Conservation (phyloP, 2,329 filamentous ascomycete species). For the Alternaria brassicae region DNA sequence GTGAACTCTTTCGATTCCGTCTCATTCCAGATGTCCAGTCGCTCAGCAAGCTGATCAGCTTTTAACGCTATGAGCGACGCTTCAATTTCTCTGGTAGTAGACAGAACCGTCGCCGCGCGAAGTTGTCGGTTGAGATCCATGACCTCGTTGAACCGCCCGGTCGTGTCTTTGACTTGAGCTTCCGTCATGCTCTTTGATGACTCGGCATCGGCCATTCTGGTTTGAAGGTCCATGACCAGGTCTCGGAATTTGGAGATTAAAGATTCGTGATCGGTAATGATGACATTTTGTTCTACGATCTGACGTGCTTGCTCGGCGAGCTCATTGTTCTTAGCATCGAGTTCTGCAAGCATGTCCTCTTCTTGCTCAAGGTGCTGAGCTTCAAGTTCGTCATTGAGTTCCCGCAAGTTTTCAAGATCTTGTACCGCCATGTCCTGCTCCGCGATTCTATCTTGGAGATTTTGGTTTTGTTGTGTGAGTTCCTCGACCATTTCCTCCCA, state of each 20-base stretch:
- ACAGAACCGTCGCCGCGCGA: constrained; percentile 86
- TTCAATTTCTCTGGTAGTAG: constrained; percentile 93
- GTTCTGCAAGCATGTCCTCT: constrained; percentile 91
- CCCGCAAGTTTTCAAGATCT: constrained; percentile 86
- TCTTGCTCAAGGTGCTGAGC: constrained; percentile 91
- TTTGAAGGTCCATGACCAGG: constrained; percentile 83
- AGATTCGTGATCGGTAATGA: constrained; percentile 87
- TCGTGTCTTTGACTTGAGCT: constrained; percentile 88
- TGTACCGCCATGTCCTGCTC: constrained; percentile 82
- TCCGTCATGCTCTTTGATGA: constrained; percentile 92
- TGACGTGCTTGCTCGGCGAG: constrained; percentile 82
- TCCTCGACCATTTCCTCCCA: constrained; percentile 95
- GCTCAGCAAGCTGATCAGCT: constrained; percentile 85
- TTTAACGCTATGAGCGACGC: constrained; percentile 86
- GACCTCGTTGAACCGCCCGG: constrained; percentile 87
- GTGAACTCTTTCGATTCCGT: constrained; percentile 65
- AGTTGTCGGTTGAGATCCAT: constrained; percentile 96
- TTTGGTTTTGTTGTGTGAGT: constrained; percentile 85
- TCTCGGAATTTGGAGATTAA: constrained; percentile 88
- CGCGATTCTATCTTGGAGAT: constrained; percentile 80
- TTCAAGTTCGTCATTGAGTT: constrained; percentile 94
- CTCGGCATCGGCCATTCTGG: constrained; percentile 88
- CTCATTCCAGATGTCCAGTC: constrained; percentile 71
- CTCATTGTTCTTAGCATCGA: constrained; percentile 85
- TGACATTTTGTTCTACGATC: constrained; percentile 76